Conservation (phyloP, 768 basidiomycete genomes). For the Albatrellus ellisii region DNA sequence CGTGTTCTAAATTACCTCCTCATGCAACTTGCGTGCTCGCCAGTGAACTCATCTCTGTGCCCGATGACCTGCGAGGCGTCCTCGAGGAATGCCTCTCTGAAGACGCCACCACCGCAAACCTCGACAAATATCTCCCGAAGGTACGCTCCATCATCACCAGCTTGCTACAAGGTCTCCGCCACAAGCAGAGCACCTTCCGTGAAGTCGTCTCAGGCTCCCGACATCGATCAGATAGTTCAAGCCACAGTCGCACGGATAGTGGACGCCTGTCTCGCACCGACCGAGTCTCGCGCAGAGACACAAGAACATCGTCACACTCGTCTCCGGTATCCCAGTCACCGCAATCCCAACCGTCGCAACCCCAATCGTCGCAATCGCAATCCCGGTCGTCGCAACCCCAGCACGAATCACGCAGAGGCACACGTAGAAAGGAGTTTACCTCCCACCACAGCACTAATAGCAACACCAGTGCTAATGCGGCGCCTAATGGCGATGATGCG, state of each 20-base stretch:
- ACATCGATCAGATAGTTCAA: constrained; percentile 29
- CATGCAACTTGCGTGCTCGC: constrained; percentile 6
- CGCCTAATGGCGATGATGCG: constrained; percentile 22
- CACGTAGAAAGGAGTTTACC: constrained; percentile 16
- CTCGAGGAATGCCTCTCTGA: constrained; percentile 89
- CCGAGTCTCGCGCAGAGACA: constrained; percentile 25
- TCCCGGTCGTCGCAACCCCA: constrained; percentile 10
- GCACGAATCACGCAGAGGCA: constrained; percentile 1
- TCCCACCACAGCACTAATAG: no score
- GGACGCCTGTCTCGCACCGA: constrained; percentile 35
- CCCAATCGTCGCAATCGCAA: constrained; percentile 21
- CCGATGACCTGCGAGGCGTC: constrained; percentile 76
- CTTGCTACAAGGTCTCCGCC: constrained; percentile 85
- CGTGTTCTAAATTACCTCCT: background rate
- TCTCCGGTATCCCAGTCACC: background rate
- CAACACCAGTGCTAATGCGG: no score
- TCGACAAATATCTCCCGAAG: constrained; percentile 80
- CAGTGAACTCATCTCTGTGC: constrained; percentile 81
- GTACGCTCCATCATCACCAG: constrained; percentile 89
- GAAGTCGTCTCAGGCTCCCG: constrained; percentile 54
- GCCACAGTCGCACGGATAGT: constrained; percentile 37
- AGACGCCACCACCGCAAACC: constrained; percentile 73
- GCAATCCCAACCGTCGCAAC: background rate
- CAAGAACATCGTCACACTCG: constrained; percentile 17
- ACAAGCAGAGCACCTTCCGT: constrained; percentile 82